Conservation (phyloP, 257 asterid species). For the Craterostigma plantagineum region DNA sequence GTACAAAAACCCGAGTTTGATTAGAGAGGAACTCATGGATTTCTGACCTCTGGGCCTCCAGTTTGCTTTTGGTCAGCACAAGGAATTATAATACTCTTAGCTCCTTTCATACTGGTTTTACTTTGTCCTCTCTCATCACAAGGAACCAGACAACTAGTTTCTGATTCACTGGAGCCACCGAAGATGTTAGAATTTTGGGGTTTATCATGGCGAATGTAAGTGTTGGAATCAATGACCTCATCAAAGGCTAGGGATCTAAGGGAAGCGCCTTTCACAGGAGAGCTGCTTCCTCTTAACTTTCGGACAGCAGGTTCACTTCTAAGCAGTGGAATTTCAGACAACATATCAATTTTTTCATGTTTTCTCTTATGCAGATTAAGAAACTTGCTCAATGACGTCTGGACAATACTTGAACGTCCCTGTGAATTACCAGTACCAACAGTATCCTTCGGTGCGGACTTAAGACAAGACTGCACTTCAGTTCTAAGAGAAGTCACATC, state of each 20-base stretch:
- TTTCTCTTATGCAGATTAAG: constrained; percentile 69
- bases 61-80: constrained; percentile 16
- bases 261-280: neutral
- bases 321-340: constrained; percentile 81
- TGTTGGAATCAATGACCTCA: constrained; percentile 18
- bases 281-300: constrained; percentile 21
- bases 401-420: constrained; percentile 22
- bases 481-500: constrained; percentile 20
- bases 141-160: constrained; percentile 14
- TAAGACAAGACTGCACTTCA: constrained; percentile 14
- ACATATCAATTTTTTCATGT: constrained; percentile 41
- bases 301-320: constrained; percentile 32
- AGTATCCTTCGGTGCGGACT: constrained; percentile 23
- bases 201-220: neutral
- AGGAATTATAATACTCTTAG: constrained; percentile 13
- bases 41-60: constrained; percentile 14
- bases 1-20: constrained; percentile 2
- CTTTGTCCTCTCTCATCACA: constrained; percentile 16
- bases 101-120: constrained; percentile 5
- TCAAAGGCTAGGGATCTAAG: neutral
- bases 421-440: constrained; percentile 11
- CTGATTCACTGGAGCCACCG: constrained; percentile 14
- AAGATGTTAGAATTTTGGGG: neutral
- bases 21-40: constrained; percentile 6
- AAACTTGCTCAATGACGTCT: constrained; percentile 60